A percentile compares a stretch with the other conserved stretches of the same genome.
phyloP scores from a whole-genome alignment of 371 early-diverging fungal species.

The Syncephalastrum monosporum region DNA sequence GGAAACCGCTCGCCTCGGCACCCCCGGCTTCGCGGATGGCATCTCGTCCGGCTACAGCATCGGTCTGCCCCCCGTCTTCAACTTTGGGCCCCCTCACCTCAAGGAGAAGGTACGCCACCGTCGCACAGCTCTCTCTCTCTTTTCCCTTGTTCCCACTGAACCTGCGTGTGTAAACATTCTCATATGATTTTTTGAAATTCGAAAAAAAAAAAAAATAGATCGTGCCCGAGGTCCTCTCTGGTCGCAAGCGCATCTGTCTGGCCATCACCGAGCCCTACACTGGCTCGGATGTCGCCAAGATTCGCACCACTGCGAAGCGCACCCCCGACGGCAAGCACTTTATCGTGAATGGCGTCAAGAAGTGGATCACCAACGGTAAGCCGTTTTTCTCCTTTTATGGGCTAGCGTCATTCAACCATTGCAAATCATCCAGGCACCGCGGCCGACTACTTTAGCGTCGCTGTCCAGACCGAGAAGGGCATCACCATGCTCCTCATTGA shows the following conservation, averaged over 20 bases:
- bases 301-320: slow-evolving; percentile 66
- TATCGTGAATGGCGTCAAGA: slow-evolving; percentile 80
- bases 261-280: slow-evolving; percentile 67
- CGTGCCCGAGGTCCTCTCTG: slow-evolving; percentile 64
- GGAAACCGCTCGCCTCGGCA: slow-evolving; percentile 51
- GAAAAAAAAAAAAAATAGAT: slow-evolving; percentile 43
- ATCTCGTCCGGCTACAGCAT: slow-evolving; percentile 47
- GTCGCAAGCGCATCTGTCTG: slow-evolving; percentile 77
- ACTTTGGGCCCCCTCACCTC: slow-evolving; percentile 40
- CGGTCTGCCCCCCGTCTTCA: slow-evolving; percentile 61
- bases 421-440: slow-evolving; percentile 10
- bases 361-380: slow-evolving; percentile 76
- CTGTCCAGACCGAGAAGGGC: slow-evolving; percentile 62
- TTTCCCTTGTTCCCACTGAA: slow-evolving; percentile 21
- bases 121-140: slow-evolving; percentile 62
- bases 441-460: slow-evolving; percentile 67
- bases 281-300: slow-evolving; percentile 81
- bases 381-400: too few species aligned
- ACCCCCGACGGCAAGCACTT: slow-evolving; percentile 68
- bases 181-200: slow-evolving; percentile 79
- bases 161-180: slow-evolving; percentile 28
- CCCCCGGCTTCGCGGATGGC: slow-evolving; percentile 49
- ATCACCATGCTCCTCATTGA: slow-evolving; percentile 67
- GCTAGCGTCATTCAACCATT: background rate
- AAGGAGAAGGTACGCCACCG: slow-evolving; percentile 59